Base-by-base conservation (phyloP, 2,329 filamentous ascomycete species). In the Penicillium sp. region DNA sequence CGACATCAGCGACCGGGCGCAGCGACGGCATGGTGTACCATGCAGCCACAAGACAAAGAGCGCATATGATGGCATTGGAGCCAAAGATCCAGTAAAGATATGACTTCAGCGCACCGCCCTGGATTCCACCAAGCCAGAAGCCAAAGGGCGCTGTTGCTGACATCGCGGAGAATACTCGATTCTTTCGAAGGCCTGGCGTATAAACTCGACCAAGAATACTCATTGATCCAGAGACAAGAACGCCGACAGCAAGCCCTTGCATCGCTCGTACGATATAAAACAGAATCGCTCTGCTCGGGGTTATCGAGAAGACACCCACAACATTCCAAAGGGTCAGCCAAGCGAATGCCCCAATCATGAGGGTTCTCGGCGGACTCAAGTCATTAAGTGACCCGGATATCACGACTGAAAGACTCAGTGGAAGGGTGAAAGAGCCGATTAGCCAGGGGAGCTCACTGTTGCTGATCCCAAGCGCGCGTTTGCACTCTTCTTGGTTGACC, bases 171-270 rank as follows among this genome's bases (percentile, higher is more conserved):
- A 60, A 60, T 0, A 58, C 58, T 18, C 53, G 54, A 31, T 60
- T 60, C 47, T 80, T 79, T 22, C 71, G 65, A 31, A 55, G 54
- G 1, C 77, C 77, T 4, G 73, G 73, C 3, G 68, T 65, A 58
- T 79, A 81, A 0, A 75, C 69, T 0, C 68, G 66, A 0, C 77
- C 77, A 5, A 80, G 60, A 7, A 81, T 63, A 9, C 76, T 78
- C 46, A 81, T 66, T 1, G 67, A 75, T 51, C 79, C 80, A 0
- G 79, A 79, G 10, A 81, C 64, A 18, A 75, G 49, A n/a, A 81
- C 71, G 0, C 77, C 74, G 1, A 78, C 75, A 0, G 78, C 77
- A 13, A 81, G 75, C 0, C 79, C 79, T 31, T 71, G 66, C 67
- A 71, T 66, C 11, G 66, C 67, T 6, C 69, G 62, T 39, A 73